phyloP scores from a whole-genome alignment of 177 flowering plant species.

The Telopea speciosissima region DNA sequence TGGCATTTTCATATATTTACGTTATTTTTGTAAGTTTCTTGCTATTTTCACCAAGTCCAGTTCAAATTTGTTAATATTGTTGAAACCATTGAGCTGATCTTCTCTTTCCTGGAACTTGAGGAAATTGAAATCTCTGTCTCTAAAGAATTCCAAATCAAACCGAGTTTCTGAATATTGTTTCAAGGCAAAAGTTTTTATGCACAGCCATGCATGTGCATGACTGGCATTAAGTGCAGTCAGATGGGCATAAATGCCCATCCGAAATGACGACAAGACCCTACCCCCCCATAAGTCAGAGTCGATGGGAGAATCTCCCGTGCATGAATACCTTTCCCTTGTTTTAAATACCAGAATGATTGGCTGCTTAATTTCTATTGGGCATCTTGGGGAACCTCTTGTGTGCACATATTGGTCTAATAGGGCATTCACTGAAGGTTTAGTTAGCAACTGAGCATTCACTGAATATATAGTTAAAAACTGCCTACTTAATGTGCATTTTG shows the following conservation, averaged over 20 bases:
- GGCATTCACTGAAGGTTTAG: neutral
- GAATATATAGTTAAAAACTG: slow-evolving; percentile 23
- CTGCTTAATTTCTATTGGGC: neutral
- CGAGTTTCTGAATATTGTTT: neutral
- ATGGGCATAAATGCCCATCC: too few relatives aligned
- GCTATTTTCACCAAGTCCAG: neutral
- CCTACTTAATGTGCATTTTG: slow-evolving; percentile 23
- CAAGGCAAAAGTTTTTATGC: too few relatives aligned
- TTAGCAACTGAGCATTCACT: slow-evolving; percentile 24
- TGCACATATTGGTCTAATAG: neutral
- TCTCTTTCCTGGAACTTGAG: neutral
- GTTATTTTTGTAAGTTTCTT: too few relatives aligned
- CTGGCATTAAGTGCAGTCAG: too few relatives aligned
- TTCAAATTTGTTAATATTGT: neutral
- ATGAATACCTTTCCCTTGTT: too few relatives aligned
- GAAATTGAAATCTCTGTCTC: neutral
- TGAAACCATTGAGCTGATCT: neutral
- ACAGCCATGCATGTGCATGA: too few relatives aligned
- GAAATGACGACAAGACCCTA: too few relatives aligned
- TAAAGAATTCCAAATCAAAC: neutral
- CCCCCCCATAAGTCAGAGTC: too few relatives aligned
- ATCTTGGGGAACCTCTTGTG: neutral
- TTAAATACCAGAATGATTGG: neutral
- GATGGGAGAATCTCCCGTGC: too few relatives aligned
- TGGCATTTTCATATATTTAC: neutral